A percentile compares a stretch with the other conserved stretches of the same genome.
phyloP scores from a whole-genome alignment of 2,329 filamentous ascomycete species.

The Penicillium hordei region DNA sequence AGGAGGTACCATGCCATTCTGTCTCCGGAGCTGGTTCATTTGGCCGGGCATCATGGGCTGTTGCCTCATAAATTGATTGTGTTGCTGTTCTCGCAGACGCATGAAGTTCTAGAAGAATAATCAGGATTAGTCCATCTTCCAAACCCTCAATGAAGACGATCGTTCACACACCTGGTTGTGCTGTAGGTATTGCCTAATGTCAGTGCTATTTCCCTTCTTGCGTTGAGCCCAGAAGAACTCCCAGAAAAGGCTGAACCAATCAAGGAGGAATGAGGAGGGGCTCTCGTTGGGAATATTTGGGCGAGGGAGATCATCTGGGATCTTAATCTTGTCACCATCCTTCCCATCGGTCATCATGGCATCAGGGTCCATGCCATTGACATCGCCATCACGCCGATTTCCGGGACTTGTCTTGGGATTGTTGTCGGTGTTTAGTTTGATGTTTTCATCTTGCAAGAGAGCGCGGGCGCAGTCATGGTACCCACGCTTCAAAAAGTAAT shows the following conservation, averaged over 20 bases:
- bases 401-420: slow-evolving; percentile 68
- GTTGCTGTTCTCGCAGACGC: slow-evolving; percentile 70
- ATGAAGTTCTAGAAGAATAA: slow-evolving; percentile 56
- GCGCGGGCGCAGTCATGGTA: slow-evolving; percentile 82
- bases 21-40: slow-evolving; percentile 56
- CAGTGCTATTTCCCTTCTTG: slow-evolving; percentile 61
- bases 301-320: slow-evolving; percentile 74
- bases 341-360: slow-evolving; percentile 81
- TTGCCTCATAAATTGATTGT: slow-evolving; percentile 73
- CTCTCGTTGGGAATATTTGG: slow-evolving; percentile 58
- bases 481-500: slow-evolving; percentile 77
- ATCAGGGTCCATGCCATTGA: slow-evolving; percentile 72
- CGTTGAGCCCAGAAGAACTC: slow-evolving; percentile 88
- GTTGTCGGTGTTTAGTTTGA: slow-evolving; percentile 57
- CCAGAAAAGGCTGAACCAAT: slow-evolving; percentile 98
- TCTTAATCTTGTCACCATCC: slow-evolving; percentile 71
- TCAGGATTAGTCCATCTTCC: slow-evolving; percentile 16
- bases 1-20: slow-evolving; percentile 38
- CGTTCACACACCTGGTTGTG: slow-evolving; percentile 70
- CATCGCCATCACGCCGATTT: slow-evolving; percentile 65
- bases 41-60: slow-evolving; percentile 61
- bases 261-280: slow-evolving; percentile 80
- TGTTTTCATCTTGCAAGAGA: slow-evolving; percentile 62
- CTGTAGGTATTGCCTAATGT: slow-evolving; percentile 72
- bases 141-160: slow-evolving; percentile 2